Evolutionary conservation across 768 basidiomycete species (phyloP).

Genomic region (Candolleomyces efflorescens): DNA sequence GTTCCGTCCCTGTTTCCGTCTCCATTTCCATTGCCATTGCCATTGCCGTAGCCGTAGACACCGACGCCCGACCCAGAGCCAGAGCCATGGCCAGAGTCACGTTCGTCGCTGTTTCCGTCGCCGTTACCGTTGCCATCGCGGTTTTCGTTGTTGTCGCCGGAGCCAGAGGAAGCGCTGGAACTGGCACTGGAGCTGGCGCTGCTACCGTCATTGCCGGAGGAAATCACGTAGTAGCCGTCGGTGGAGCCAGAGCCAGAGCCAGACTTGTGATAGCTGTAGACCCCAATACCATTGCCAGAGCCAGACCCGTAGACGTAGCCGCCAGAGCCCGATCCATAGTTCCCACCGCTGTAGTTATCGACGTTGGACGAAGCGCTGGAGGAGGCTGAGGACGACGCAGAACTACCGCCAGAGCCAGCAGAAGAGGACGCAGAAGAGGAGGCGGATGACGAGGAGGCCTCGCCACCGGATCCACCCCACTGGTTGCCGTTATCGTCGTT

Average conservation of each 20-base stretch:
- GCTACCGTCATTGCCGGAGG: neutral
- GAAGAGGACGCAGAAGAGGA: neutral
- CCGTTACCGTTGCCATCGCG: neutral
- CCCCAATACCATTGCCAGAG: neutral
- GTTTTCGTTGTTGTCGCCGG: no score
- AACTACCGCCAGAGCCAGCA: neutral
- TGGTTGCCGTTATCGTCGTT: slow-evolving; percentile 6
- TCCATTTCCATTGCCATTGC: neutral
- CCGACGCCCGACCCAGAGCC: no score
- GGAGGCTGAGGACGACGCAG: neutral
- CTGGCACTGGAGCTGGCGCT: no score
- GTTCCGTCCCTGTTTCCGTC: neutral
- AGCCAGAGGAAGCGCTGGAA: no score
- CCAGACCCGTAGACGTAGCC: neutral
- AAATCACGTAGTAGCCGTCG: neutral
- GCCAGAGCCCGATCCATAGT: neutral
- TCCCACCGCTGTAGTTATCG: neutral
- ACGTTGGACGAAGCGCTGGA: neutral
- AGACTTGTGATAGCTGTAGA: neutral
- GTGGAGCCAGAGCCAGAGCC: neutral
- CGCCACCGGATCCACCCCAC: no score
- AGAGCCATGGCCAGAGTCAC: no score
- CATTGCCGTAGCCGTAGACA: neutral
- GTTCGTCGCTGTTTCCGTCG: neutral
- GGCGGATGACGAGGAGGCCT: neutral